These are phyloP conservation scores for Viola pubescens DNA, from an alignment of 441 rosid genomes.

Conservation along the genomic window DNA sequence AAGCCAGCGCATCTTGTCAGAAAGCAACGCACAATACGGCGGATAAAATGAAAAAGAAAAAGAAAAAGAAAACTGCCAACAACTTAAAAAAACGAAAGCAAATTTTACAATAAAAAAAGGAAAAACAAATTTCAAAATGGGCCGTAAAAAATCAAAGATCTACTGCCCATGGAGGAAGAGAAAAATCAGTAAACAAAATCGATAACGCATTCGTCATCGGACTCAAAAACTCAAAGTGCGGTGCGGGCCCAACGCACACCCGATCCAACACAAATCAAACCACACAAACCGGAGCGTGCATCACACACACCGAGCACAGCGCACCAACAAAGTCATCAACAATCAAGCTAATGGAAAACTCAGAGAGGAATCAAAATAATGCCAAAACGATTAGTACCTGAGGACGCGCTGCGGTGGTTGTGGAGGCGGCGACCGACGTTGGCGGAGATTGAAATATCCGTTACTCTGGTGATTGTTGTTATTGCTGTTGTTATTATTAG, in stretches of 20 bases:
- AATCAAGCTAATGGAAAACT: background rate
- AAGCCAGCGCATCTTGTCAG: no score
- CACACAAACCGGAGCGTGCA: background rate
- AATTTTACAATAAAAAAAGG: no score
- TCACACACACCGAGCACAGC: background rate
- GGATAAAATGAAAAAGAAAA: no score
- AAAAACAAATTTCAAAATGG: no score
- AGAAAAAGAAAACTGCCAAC: no score
- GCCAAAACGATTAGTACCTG: slow-evolving; percentile 32
- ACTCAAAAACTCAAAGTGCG: background rate
- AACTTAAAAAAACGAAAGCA: no score
- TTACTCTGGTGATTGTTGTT: slow-evolving; percentile 20
- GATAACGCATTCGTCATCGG: no score
- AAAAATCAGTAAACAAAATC: no score
- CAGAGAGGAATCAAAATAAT: background rate
- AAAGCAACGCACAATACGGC: no score
- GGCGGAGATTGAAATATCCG: slow-evolving; percentile 48
- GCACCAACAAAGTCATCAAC: background rate
- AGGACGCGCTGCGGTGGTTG: slow-evolving; percentile 45
- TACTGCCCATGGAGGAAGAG: no score
- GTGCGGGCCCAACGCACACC: background rate
- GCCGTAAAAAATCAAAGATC: no score
- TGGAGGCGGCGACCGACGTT: slow-evolving; percentile 40
- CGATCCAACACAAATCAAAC: background rate
- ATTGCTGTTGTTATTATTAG: slow-evolving; percentile 6